These are phyloP conservation scores for Gymnopilus junonius DNA, from an alignment of 768 basidiomycete species.

Conservation along the genomic window DNA sequence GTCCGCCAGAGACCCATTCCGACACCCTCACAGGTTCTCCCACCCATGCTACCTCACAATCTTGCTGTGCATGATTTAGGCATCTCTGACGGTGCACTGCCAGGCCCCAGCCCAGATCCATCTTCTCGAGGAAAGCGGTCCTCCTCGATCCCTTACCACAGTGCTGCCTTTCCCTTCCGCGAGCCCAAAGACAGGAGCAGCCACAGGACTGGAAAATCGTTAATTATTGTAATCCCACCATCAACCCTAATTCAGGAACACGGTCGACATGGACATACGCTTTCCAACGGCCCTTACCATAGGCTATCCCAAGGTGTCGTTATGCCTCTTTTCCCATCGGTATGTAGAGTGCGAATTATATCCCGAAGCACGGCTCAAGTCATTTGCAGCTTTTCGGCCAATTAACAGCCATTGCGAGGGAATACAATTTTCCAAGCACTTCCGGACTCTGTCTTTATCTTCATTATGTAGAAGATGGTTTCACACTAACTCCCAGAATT, in stretches of 20 bases:
- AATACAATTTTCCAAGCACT: constrained; percentile 81
- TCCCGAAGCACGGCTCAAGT: not conserved
- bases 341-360: constrained; percentile 31
- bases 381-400: constrained; percentile 70
- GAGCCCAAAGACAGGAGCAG: constrained; percentile 46
- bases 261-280: constrained; percentile 59
- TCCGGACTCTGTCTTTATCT: constrained; percentile 81
- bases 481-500: constrained; percentile 67
- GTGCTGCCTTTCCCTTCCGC: constrained; percentile 44
- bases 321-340: constrained; percentile 78
- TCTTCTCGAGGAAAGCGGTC: constrained; percentile 45
- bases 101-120: constrained; percentile 29
- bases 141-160: constrained; percentile 61
- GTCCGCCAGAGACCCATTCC: constrained; percentile 46
- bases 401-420: constrained; percentile 76
- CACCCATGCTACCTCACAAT: constrained; percentile 10
- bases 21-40: constrained; percentile 19
- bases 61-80: constrained; percentile 17
- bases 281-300: constrained; percentile 60
- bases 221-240: constrained; percentile 74
- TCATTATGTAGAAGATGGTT: constrained; percentile 60
- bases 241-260: constrained; percentile 59
- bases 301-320: constrained; percentile 71
- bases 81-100: constrained; percentile 20
- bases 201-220: constrained; percentile 49